phyloP scores from a whole-genome alignment of 1,139 yeast species.

The Kodamaea plutei region DNA sequence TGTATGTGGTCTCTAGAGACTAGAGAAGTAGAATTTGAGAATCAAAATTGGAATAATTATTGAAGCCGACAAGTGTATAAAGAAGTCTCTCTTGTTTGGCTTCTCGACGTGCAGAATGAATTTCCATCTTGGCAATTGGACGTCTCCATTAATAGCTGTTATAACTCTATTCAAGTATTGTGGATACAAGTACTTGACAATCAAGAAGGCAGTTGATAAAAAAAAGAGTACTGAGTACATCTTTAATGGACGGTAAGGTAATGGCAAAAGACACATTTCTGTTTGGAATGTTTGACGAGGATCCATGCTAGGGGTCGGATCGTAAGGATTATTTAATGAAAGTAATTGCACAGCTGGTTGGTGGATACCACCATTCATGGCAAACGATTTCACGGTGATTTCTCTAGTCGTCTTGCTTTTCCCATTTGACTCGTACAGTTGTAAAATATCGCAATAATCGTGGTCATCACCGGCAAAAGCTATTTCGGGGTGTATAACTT shows the following conservation, averaged over 20 bases:
- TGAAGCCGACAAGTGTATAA: slow-evolving; percentile 5
- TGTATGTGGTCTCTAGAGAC: not conserved
- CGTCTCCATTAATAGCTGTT: not conserved
- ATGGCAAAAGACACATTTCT: slow-evolving; percentile 66
- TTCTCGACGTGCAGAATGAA: slow-evolving; percentile 2
- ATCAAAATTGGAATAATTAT: slow-evolving; percentile 5
- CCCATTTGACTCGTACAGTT: slow-evolving; percentile 39
- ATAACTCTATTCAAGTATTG: slow-evolving; percentile 1
- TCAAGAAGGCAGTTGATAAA: slow-evolving; percentile 7
- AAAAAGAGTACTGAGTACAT: slow-evolving; percentile 27
- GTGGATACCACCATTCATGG: slow-evolving; percentile 88
- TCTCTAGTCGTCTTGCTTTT: slow-evolving; percentile 51
- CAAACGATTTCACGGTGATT: slow-evolving; percentile 80
- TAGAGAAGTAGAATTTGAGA: slow-evolving; percentile 6
- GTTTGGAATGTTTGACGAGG: slow-evolving; percentile 36
- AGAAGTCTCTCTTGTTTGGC: slow-evolving; percentile 2
- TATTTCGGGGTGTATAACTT: slow-evolving; percentile 55
- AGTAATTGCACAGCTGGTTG: slow-evolving; percentile 83
- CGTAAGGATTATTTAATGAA: slow-evolving; percentile 54
- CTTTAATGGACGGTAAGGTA: slow-evolving; percentile 54
- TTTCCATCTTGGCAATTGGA: slow-evolving; percentile 7
- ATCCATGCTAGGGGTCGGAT: slow-evolving; percentile 10
- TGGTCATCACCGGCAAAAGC: slow-evolving; percentile 95
- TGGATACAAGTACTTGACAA: slow-evolving; percentile 10
- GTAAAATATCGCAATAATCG: slow-evolving; percentile 82